These are phyloP conservation scores for Gaeumannomyces tritici DNA, from an alignment of 2,329 filamentous ascomycete species.

Conservation along the genomic window DNA sequence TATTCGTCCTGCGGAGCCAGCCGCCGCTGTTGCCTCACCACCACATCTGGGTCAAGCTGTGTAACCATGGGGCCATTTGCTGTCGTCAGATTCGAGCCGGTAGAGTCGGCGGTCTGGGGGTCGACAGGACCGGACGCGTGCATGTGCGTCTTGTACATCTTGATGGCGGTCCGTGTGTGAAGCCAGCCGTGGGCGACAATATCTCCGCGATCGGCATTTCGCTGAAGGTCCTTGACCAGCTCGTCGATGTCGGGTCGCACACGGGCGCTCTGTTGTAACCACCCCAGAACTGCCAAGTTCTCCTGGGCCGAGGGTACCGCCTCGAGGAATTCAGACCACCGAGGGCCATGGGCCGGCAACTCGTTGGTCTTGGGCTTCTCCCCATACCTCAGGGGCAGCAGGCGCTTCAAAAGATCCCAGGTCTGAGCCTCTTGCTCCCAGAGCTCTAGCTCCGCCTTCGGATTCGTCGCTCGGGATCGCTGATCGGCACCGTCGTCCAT, in stretches of 20 bases:
- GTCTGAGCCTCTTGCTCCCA: slow-evolving; percentile 81
- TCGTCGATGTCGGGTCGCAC: slow-evolving; percentile 64
- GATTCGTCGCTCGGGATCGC: slow-evolving; percentile 14
- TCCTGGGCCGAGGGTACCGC: slow-evolving; percentile 67
- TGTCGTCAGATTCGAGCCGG: slow-evolving; percentile 45
- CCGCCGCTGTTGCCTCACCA: slow-evolving; percentile 64
- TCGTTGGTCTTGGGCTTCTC: slow-evolving; percentile 22
- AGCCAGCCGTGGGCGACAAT: slow-evolving; percentile 85
- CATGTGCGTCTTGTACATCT: slow-evolving; percentile 74
- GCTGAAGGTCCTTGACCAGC: slow-evolving; percentile 66
- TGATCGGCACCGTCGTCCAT: slow-evolving; percentile 37
- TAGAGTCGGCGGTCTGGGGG: slow-evolving; percentile 46
- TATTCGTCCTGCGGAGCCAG: slow-evolving; percentile 77
- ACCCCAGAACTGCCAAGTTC: slow-evolving; percentile 70
- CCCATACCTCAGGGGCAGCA: slow-evolving; percentile 62
- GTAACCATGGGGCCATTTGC: slow-evolving; percentile 63
- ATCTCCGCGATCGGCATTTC: slow-evolving; percentile 67
- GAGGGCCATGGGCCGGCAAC: slow-evolving; percentile 20
- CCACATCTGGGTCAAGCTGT: slow-evolving; percentile 84
- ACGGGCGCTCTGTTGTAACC: slow-evolving; percentile 72
- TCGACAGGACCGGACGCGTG: slow-evolving; percentile 57
- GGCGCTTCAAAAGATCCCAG: slow-evolving; percentile 74
- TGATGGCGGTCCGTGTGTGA: slow-evolving; percentile 82
- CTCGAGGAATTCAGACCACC: slow-evolving; percentile 65
- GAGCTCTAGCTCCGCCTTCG: slow-evolving; percentile 40